Base-by-base conservation (phyloP, 2,329 filamentous ascomycete species). In the Penicillium glabrum region DNA sequence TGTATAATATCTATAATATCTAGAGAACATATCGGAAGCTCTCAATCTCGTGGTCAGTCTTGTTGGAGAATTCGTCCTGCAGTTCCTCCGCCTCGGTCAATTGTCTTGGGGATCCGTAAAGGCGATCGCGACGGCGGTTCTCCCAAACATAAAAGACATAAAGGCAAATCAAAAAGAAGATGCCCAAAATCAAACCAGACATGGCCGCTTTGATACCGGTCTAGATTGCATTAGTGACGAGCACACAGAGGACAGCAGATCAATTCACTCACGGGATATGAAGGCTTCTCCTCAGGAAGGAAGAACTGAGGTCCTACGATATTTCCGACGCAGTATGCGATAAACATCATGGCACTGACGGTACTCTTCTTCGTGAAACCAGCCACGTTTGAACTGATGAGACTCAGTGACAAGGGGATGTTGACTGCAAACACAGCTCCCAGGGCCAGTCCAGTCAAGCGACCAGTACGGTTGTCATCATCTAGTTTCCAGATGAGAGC, bases 321-420 rank as follows among this genome's bases (percentile, higher is more conserved):
- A 39, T 73, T 73, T 4, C 69, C 70, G 43, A 72, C 53, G 37
- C 72, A 72, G 52, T 72, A 72, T 5, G 68, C 82, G 0, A 79
- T 77, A 54, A 84, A 84, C 19, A 84, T 61, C 24, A 81, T 69
- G 0, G 81, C 81, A 2, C 74, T 71, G 4, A 71, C 68, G 1
- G 67, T 67, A 44, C 69, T 71, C 27, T 69, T 67, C 51, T 75
- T 75, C 1, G 72, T 74, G 49, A 74, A 72, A 0, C 72, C 72
- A 4, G 72, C 70, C 3, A 73, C 67, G 27, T 75, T 75, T 3
- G 70, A 72, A 41, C 62, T 72, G 46, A 73, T 70, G 8, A 73
- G 52, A 59, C 69, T 72, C 47, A 75, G 51, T 0, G 71, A 69
- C 1, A 75, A 61, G 1, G 72, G 72, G n/a, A 75, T 71, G 19